Percentiles rank a stretch among this genome's conserved stretches.
These are phyloP conservation scores for Neurospora tetrasperma DNA, from an alignment of 495 filamentous ascomycete genomes.

Conservation along the genomic window DNA sequence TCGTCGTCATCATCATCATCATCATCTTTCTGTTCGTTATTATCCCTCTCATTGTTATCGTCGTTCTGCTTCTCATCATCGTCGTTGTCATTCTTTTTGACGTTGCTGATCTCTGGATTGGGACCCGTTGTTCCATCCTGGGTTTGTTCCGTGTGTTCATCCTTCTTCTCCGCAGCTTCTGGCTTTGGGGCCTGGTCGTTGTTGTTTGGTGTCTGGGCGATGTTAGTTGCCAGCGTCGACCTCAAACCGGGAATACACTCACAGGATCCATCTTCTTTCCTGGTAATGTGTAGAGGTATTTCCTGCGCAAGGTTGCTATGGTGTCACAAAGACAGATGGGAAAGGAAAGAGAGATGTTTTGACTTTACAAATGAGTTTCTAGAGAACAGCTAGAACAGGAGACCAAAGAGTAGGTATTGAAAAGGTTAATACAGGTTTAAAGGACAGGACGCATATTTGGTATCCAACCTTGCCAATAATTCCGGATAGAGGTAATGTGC, in stretches of 20 bases:
- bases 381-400: not conserved
- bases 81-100: not conserved
- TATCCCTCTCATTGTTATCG: constrained; percentile 7
- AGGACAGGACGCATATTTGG: not conserved
- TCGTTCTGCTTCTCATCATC: not conserved
- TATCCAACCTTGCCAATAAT: not conserved
- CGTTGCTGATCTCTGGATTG: not conserved
- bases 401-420: not conserved
- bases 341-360: not conserved
- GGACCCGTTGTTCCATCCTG: constrained; percentile 4
- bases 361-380: not conserved
- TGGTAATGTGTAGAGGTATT: not conserved
- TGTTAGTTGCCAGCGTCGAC: not conserved
- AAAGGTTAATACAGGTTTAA: not conserved
- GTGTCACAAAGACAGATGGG: not conserved
- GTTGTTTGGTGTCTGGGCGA: constrained; percentile 3
- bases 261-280: constrained; percentile 17
- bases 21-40: constrained; percentile 7
- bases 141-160: constrained; percentile 2
- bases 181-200: constrained; percentile 11
- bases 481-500: not conserved
- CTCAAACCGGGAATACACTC: not conserved
- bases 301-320: not conserved
- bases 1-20: constrained; percentile 5
- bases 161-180: constrained; percentile 11